Evolutionary conservation across 2,329 filamentous ascomycete species (phyloP).

Genomic region (Talaromyces sp.): DNA sequence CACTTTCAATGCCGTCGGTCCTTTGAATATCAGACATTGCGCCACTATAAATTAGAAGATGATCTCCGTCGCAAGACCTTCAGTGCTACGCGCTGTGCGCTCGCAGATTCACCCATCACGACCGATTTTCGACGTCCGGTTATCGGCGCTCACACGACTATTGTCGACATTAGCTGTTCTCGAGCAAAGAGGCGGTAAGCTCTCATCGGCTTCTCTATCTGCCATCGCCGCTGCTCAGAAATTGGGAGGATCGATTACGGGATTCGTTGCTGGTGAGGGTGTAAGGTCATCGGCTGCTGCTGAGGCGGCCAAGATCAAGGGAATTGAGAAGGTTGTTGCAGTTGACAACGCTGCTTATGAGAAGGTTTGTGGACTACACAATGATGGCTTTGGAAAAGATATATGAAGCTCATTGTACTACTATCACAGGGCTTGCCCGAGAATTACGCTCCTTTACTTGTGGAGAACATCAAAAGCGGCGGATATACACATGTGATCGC

Average conservation of each 20-base stretch:
- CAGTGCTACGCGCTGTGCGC: conserved; percentile 42
- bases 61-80: conserved; percentile 36
- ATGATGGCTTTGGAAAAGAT: no score
- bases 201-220: conserved; percentile 77
- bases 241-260: conserved; percentile 79
- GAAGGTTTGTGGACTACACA: conserved; percentile 52
- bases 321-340: conserved; percentile 84
- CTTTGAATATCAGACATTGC: background rate
- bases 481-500: conserved; percentile 89
- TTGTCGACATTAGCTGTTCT: conserved; percentile 87
- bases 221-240: conserved; percentile 83
- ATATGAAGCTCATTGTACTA: background rate
- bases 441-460: conserved; percentile 87
- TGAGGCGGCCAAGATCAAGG: conserved; percentile 82
- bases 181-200: conserved; percentile 85
- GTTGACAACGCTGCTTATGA: conserved; percentile 90
- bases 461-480: conserved; percentile 95
- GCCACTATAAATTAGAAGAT: background rate
- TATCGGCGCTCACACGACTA: conserved; percentile 62
- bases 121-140: conserved; percentile 43
- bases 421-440: conserved; percentile 72
- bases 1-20: no score
- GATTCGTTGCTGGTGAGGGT: conserved; percentile 77
- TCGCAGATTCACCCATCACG: conserved; percentile 44
- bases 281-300: conserved; percentile 69